Evolutionary conservation across 75 land plant genomes (phyloP).

Genomic region (Isoetes taiwanensis): DNA sequence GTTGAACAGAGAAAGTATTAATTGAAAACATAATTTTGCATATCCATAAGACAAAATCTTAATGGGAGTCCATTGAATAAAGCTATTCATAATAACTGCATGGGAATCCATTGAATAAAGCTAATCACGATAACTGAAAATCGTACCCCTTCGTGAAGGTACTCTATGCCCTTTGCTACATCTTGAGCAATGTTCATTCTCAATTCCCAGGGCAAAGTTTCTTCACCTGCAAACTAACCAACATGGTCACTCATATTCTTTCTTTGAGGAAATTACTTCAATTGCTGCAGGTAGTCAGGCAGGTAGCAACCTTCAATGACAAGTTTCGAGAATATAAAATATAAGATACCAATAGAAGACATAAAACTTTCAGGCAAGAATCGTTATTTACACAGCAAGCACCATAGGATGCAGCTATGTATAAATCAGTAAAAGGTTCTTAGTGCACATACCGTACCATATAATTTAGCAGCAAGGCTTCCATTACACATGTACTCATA

Average conservation of each 20-base stretch:
- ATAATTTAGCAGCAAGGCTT: background rate
- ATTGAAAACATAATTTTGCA: background rate
- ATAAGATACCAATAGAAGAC: too few relatives aligned
- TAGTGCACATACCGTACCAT: too few relatives aligned
- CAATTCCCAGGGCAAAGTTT: conserved; percentile 65
- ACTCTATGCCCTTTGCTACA: conserved; percentile 82
- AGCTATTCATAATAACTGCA: background rate
- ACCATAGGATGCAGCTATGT: too few relatives aligned
- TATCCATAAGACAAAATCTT: background rate
- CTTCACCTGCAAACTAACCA: conserved; percentile 38
- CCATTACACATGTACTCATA: conserved; percentile 7
- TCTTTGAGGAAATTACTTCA: too few relatives aligned
- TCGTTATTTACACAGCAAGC: too few relatives aligned
- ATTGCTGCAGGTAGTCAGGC: too few relatives aligned
- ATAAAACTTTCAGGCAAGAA: too few relatives aligned
- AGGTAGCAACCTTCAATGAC: too few relatives aligned
- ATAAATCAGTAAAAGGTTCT: too few relatives aligned
- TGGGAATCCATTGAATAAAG: background rate
- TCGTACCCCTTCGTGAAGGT: conserved; percentile 95
- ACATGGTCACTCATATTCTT: too few relatives aligned
- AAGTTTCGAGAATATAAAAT: too few relatives aligned
- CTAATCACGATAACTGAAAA: background rate
- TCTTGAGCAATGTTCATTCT: conserved; percentile 79
- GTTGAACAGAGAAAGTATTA: background rate
- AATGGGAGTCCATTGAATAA: conserved; percentile 1